Percentiles rank a stretch among this genome's conserved stretches.
phyloP scores from a whole-genome alignment of 441 rosid species.

The Pelargonium cotyledonis region DNA sequence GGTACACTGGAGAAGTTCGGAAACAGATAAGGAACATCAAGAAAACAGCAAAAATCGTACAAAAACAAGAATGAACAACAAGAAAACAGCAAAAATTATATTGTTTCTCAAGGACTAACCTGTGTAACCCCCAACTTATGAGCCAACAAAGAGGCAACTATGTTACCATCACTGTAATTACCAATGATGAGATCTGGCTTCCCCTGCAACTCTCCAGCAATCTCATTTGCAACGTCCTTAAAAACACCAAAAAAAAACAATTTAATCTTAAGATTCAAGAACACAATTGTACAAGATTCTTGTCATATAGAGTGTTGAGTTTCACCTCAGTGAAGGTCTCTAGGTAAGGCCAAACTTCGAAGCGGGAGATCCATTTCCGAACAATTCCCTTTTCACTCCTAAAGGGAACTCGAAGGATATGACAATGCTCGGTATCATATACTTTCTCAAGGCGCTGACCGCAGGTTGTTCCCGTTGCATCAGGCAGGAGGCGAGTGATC shows the following conservation, averaged over 20 bases:
- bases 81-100: not conserved
- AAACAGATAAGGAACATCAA: not conserved
- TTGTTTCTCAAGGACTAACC: slow-evolving; percentile 31
- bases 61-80: not conserved
- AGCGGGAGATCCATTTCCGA: slow-evolving; percentile 89
- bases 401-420: slow-evolving; percentile 91
- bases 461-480: slow-evolving; percentile 93
- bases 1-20: slow-evolving; percentile 51
- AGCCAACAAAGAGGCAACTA: slow-evolving; percentile 82
- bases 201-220: slow-evolving; percentile 74
- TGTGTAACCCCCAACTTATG: slow-evolving; percentile 91
- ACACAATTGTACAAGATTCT: not conserved
- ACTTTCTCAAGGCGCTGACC: slow-evolving; percentile 93
- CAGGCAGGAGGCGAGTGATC: slow-evolving; percentile 91
- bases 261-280: not conserved
- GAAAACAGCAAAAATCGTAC: not conserved
- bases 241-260: slow-evolving; percentile 3
- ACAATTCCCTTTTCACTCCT: slow-evolving; percentile 78
- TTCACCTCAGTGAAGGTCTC: slow-evolving; percentile 89
- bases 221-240: slow-evolving; percentile 88
- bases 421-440: slow-evolving; percentile 62
- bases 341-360: slow-evolving; percentile 97
- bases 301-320: not conserved
- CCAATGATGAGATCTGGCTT: slow-evolving; percentile 97
- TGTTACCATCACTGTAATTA: slow-evolving; percentile 94